Conservation (phyloP, 2,329 filamentous ascomycete genomes). For the Colletotrichum sp. region DNA sequence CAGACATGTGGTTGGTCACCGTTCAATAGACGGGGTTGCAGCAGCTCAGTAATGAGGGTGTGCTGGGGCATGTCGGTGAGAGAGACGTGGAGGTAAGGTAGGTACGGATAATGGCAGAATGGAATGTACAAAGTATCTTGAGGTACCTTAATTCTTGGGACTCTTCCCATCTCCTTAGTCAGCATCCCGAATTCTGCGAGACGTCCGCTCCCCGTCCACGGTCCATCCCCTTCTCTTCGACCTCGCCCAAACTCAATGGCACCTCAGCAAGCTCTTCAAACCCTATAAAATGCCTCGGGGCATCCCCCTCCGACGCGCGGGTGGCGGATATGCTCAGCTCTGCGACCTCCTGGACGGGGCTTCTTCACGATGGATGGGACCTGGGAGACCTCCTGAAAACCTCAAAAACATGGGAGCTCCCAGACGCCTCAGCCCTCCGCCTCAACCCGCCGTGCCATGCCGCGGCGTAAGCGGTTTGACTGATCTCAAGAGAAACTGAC, state of each 20-base stretch:
- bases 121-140: neutral
- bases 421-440: neutral
- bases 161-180: neutral
- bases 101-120: neutral
- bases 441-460: neutral
- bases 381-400: neutral
- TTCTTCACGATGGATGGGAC: neutral
- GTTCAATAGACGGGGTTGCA: neutral
- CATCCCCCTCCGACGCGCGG: neutral
- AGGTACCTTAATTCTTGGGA: neutral
- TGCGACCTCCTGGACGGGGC: neutral
- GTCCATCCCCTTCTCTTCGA: neutral
- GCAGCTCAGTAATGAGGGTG: neutral
- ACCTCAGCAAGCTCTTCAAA: neutral
- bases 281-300: neutral
- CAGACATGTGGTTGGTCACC: neutral
- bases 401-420: neutral
- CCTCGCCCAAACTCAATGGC: neutral
- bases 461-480: neutral
- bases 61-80: neutral
- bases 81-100: neutral
- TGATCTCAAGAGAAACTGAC: neutral
- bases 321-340: neutral
- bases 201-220: neutral
- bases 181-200: neutral